phyloP scores from a whole-genome alignment of 75 land plant species.

The Picea glauca region DNA sequence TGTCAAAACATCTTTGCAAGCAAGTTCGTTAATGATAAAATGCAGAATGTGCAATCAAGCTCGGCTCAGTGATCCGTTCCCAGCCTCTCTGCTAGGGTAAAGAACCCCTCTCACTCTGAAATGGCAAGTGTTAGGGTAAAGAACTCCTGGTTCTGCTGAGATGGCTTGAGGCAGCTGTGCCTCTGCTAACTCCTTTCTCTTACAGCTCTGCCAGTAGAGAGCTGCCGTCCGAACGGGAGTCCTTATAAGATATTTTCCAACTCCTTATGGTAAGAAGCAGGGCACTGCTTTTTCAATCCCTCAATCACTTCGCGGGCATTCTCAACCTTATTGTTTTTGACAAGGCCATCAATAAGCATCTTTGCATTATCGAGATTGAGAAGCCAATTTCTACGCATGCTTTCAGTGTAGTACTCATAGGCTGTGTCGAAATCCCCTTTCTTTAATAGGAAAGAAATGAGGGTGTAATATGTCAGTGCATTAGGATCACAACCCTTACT shows the following conservation, averaged over 20 bases:
- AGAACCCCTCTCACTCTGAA: too few relatives aligned
- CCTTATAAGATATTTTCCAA: background rate
- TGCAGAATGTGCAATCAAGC: too few relatives aligned
- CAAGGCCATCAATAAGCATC: conserved; percentile 34
- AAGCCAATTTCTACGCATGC: conserved; percentile 40
- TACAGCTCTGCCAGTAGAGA: too few relatives aligned
- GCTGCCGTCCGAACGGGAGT: too few relatives aligned
- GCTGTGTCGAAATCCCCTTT: conserved; percentile 39
- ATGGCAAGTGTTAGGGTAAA: too few relatives aligned
- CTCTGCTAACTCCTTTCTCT: too few relatives aligned
- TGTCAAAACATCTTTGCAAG: too few relatives aligned
- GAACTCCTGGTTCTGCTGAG: too few relatives aligned
- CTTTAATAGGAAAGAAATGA: conserved; percentile 44
- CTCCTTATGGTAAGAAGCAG: background rate
- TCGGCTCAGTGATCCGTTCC: too few relatives aligned
- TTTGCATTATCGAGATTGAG: conserved; percentile 31
- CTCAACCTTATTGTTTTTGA: conserved; percentile 9
- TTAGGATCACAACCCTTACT: conserved; percentile 28
- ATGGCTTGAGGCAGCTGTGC: too few relatives aligned
- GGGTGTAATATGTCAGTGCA: conserved; percentile 34
- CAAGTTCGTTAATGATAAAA: too few relatives aligned
- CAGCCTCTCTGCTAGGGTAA: too few relatives aligned
- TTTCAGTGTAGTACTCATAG: conserved; percentile 31
- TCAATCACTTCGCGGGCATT: background rate
- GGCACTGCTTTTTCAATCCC: background rate